phyloP scores from a whole-genome alignment of 2,329 filamentous ascomycete genomes.

The Neocucurbitaria cava region DNA sequence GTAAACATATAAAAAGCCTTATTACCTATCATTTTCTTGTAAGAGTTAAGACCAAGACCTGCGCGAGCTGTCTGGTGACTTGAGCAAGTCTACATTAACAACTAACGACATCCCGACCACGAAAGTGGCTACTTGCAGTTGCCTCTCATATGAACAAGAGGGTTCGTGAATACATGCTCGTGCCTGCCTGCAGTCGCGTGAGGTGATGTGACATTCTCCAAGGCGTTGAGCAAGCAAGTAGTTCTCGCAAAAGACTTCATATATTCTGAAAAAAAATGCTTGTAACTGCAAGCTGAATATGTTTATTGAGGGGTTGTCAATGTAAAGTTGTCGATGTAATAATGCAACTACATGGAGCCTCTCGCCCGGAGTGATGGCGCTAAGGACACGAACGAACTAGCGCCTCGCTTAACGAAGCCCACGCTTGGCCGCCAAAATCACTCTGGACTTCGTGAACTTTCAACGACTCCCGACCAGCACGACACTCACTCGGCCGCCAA shows the following conservation, averaged over 20 bases:
- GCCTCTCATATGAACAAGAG: too few relatives aligned
- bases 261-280: not conserved
- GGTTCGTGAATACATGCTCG: too few relatives aligned
- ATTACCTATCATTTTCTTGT: not conserved
- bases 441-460: slow-evolving; percentile 18
- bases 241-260: not conserved
- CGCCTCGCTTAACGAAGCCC: slow-evolving; percentile 8
- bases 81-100: too few relatives aligned
- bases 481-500: slow-evolving; percentile 53
- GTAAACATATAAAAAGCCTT: not conserved
- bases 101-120: too few relatives aligned
- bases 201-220: not conserved
- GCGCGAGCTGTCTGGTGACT: too few relatives aligned
- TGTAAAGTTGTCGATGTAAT: not conserved
- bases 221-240: not conserved
- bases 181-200: not conserved
- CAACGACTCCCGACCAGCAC: slow-evolving; percentile 34
- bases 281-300: not conserved
- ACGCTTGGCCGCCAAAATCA: slow-evolving; percentile 5
- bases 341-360: too few relatives aligned
- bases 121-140: too few relatives aligned
- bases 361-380: not conserved
- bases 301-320: not conserved
- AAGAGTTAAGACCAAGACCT: too few relatives aligned
- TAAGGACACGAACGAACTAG: not conserved